Percentiles rank a stretch among this genome's conserved stretches.
phyloP scores from a whole-genome alignment of 2,329 filamentous ascomycete species.

The Pestalotiopsis fici region DNA sequence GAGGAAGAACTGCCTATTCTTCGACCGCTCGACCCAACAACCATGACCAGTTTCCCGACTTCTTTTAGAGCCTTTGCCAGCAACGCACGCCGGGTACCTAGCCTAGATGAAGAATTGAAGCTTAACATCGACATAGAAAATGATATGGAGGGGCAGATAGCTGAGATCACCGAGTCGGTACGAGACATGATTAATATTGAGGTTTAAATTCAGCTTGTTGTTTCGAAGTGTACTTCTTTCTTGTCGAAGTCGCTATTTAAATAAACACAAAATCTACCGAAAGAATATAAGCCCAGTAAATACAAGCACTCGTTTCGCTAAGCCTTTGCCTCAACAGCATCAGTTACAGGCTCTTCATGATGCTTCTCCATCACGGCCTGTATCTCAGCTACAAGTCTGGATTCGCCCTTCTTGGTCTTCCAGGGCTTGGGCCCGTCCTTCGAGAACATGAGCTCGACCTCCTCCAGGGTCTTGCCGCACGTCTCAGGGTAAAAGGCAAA shows the following conservation, averaged over 20 bases:
- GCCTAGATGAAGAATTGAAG: constrained; percentile 23
- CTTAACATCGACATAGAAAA: constrained; percentile 18
- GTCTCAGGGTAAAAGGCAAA: constrained; percentile 37
- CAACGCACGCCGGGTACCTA: background rate
- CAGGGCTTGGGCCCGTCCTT: constrained; percentile 35
- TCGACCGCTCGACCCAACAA: constrained; percentile 25
- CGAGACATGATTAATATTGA: constrained; percentile 11
- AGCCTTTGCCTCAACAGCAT: background rate
- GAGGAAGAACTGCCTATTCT: constrained; percentile 25
- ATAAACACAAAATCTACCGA: no score
- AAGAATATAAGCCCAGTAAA: no score
- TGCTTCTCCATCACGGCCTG: constrained; percentile 27
- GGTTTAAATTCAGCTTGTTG: no score
- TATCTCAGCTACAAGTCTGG: constrained; percentile 28
- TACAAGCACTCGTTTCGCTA: no score
- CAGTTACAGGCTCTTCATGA: constrained; percentile 5
- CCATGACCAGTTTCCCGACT: constrained; percentile 22
- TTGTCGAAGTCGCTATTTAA: no score
- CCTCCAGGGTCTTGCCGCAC: constrained; percentile 40
- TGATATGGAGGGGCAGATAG: constrained; percentile 20
- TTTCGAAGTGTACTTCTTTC: no score
- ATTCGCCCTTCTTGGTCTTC: constrained; percentile 35
- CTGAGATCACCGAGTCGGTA: constrained; percentile 21
- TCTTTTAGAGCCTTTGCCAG: background rate
- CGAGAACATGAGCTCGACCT: constrained; percentile 35